Evolutionary conservation across 495 filamentous ascomycete species (phyloP).

Genomic region (Hypoxylon crocopeplum): DNA sequence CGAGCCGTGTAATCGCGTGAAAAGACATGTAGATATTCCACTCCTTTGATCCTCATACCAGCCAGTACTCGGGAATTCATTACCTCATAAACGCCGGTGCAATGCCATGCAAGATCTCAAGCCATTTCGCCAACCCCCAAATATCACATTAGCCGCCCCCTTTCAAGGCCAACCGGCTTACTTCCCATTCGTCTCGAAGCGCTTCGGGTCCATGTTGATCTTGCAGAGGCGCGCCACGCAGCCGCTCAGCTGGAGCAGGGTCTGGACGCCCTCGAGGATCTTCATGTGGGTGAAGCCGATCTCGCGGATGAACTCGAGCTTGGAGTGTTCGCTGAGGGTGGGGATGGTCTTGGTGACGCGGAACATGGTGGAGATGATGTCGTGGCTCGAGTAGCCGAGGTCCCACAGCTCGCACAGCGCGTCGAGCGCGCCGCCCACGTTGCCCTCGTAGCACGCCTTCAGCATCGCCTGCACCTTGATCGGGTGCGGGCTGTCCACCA

Average conservation of each 20-base stretch:
- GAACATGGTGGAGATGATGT: conserved; percentile 99
- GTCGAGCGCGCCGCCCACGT: conserved; percentile 86
- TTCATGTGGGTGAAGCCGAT: conserved; percentile 99
- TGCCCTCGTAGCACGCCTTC: conserved; percentile 92
- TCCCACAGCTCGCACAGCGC: conserved; percentile 91
- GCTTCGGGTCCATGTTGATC: conserved; percentile 91
- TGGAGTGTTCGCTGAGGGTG: conserved; percentile 87
- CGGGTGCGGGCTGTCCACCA: conserved; percentile 95
- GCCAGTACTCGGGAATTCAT: conserved; percentile 7
- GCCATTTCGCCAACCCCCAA: conserved; percentile 27
- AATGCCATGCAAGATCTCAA: conserved; percentile 35
- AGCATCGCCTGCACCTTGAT: conserved; percentile 99
- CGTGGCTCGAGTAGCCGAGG: conserved; percentile 92
- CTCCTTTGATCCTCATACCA: conserved; percentile 7
- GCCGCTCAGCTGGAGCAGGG: conserved; percentile 88
- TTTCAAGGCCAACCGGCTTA: conserved; percentile 25
- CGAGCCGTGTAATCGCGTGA: conserved; percentile 5
- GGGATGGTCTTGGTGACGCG: conserved; percentile 94
- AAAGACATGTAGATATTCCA: conserved; percentile 9
- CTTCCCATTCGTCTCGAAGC: conserved; percentile 68
- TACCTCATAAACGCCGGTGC: conserved; percentile 34
- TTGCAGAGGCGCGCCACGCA: conserved; percentile 88
- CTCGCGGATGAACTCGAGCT: conserved; percentile 95
- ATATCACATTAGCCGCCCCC: conserved; percentile 8
- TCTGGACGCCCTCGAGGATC: conserved; percentile 95